Evolutionary conservation across 768 basidiomycete genomes (phyloP), one percentile per base, ranked within the genome.

Genomic region (Cystobasidium tubakii): DNA sequence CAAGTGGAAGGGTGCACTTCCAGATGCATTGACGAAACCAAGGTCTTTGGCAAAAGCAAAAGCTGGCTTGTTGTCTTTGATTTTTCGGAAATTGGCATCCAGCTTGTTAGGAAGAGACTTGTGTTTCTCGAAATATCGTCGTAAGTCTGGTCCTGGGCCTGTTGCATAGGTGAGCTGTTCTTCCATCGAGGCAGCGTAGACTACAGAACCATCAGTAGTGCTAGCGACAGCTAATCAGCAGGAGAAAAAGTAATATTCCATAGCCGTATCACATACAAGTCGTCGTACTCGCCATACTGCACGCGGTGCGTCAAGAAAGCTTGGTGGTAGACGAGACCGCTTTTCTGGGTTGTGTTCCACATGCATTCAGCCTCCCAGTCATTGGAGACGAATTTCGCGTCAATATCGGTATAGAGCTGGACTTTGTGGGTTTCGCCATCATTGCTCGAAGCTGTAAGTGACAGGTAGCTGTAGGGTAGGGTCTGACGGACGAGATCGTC

Each of bases 401-500:
- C 86, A 78, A 87, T 86, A 77, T 87, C 87, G n/a, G 84, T 85
- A 77, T 88, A 87, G 12, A 87, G 78, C 76, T 86, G 86, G 15
- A 87, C 84, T 19, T 80, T 79, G 77, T 87, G 87, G 0, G 83
- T 76, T 3, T 71, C 77, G 6, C 85, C 85, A 76, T 88, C 85
- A 1, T 81, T 85, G 0, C 86, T 84, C 9, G 78, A 80, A 34
- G 81, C 85, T 1, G 84, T 84, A 17, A 87, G 81, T 3, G 84
- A 80, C 81, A 87, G 82, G 75, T 88, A 87, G 0, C 86, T 81
- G 75, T 87, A 86, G 0, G 88, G 70, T 13, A 85, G 83, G 2
- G 87, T 88, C 79, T 87, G 87, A 77, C 85, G 86, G 53, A 85
- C 83, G 17, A 87, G 82, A 78, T 88, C 87, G 25, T n/a, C n/a